A percentile compares a stretch with the other conserved stretches of the same genome.
phyloP scores from a whole-genome alignment of 2,329 filamentous ascomycete species.

The Aureobasidium sp. region DNA sequence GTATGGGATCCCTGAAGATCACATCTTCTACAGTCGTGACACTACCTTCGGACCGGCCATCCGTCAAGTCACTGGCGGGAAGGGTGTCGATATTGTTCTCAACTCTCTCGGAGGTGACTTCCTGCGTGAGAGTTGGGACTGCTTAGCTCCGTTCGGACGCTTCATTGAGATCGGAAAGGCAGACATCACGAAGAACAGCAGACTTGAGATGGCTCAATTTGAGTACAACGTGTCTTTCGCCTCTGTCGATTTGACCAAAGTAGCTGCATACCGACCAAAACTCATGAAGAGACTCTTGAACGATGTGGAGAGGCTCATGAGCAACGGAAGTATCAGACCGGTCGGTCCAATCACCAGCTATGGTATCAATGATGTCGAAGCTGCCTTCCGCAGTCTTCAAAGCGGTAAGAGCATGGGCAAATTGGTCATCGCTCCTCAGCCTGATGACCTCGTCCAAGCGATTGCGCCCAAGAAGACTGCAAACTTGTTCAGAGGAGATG shows the following conservation, averaged over 20 bases:
- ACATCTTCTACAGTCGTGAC: constrained; percentile 24
- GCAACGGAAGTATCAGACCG: background rate
- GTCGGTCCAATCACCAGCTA: constrained; percentile 14
- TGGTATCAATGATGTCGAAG: constrained; percentile 12
- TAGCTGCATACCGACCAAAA: background rate
- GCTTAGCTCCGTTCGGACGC: constrained; percentile 20
- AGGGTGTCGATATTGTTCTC: constrained; percentile 26
- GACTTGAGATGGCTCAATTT: constrained; percentile 19
- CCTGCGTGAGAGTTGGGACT: constrained; percentile 19
- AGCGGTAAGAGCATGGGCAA: constrained; percentile 17
- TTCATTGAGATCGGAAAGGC: constrained; percentile 21
- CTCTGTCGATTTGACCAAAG: constrained; percentile 5
- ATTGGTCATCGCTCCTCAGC: constrained; percentile 13
- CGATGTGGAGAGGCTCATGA: constrained; percentile 13
- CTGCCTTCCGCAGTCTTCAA: constrained; percentile 11
- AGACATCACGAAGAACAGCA: constrained; percentile 10
- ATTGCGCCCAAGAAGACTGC: too few relatives aligned
- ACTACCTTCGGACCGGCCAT: constrained; percentile 19
- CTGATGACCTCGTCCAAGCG: background rate
- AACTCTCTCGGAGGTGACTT: constrained; percentile 20
- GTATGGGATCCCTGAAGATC: constrained; percentile 16
- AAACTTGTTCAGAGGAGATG: too few relatives aligned
- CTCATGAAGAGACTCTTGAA: too few relatives aligned
- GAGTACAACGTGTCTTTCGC: constrained; percentile 13
- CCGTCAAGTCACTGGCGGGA: constrained; percentile 15